Percentiles rank a stretch among this genome's conserved stretches.
Conservation (phyloP, 2,329 filamentous ascomycete species). For the Colletotrichum paranaense region DNA sequence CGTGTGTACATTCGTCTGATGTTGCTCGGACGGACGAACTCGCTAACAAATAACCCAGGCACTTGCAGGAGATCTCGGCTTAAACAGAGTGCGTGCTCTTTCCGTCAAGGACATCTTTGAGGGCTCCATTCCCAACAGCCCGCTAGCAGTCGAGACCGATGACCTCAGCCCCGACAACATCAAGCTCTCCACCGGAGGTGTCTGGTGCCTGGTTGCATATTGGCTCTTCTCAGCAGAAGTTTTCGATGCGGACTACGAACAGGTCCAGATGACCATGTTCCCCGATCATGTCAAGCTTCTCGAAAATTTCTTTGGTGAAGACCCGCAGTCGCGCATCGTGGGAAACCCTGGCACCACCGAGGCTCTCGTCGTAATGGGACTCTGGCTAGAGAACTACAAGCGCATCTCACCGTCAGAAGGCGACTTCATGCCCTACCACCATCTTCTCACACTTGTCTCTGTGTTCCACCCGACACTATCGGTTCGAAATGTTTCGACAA, state of each 20-base stretch:
- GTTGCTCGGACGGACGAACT: background rate
- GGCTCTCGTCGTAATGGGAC: slow-evolving; percentile 67
- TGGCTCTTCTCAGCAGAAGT: slow-evolving; percentile 72
- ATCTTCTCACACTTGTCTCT: slow-evolving; percentile 66
- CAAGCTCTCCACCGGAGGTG: slow-evolving; percentile 68
- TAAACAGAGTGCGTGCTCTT: slow-evolving; percentile 55
- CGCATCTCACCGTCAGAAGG: slow-evolving; percentile 50
- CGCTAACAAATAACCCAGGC: slow-evolving; percentile 54
- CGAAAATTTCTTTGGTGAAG: slow-evolving; percentile 62
- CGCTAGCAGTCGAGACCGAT: slow-evolving; percentile 58
- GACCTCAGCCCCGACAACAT: slow-evolving; percentile 62
- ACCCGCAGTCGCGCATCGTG: slow-evolving; percentile 60
- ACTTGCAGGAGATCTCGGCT: slow-evolving; percentile 70
- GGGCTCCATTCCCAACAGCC: slow-evolving; percentile 54
- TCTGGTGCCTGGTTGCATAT: slow-evolving; percentile 69
- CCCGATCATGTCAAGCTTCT: slow-evolving; percentile 69
- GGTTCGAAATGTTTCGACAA: slow-evolving; percentile 65
- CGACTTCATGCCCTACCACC: slow-evolving; percentile 70
- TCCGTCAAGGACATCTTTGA: slow-evolving; percentile 57
- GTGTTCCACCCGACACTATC: slow-evolving; percentile 67
- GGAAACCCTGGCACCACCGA: slow-evolving; percentile 67
- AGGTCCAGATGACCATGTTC: slow-evolving; percentile 67
- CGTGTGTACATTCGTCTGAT: slow-evolving; percentile 52
- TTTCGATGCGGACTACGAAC: slow-evolving; percentile 66
- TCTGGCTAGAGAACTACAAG: slow-evolving; percentile 67